phyloP scores from a whole-genome alignment of 2,329 filamentous ascomycete species.

The Eutypa lata region DNA sequence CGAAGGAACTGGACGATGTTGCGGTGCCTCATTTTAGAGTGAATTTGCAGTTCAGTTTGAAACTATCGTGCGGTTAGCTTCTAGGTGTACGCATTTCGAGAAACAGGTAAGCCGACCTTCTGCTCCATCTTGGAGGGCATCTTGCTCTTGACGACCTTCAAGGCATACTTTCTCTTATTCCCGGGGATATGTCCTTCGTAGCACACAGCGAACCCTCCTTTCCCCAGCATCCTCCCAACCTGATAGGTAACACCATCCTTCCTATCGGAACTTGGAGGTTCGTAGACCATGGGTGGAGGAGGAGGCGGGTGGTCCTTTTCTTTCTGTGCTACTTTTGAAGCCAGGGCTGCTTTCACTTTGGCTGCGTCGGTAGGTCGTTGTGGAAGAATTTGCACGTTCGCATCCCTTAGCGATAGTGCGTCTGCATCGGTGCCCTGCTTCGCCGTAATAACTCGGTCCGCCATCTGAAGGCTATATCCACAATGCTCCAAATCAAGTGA shows the following conservation, averaged over 20 bases:
- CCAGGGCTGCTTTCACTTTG: constrained; percentile 48
- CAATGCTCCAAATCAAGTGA: constrained; percentile 8
- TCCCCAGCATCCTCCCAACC: constrained; percentile 71
- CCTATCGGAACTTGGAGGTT: constrained; percentile 66
- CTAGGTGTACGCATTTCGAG: constrained; percentile 4
- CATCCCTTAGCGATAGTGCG: constrained; percentile 63
- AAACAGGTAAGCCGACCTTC: constrained; percentile 53
- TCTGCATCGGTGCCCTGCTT: constrained; percentile 56
- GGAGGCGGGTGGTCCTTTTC: constrained; percentile 66
- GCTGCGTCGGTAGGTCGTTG: constrained; percentile 35
- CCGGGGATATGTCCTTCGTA: constrained; percentile 68
- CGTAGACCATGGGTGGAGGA: constrained; percentile 56
- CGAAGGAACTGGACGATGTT: constrained; percentile 96
- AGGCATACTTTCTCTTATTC: constrained; percentile 65
- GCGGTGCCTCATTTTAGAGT: constrained; percentile 94
- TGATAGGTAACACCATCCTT: constrained; percentile 70
- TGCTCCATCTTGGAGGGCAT: constrained; percentile 83
- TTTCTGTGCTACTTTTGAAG: constrained; percentile 35
- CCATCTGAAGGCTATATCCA: constrained; percentile 32
- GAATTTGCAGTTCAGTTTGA: constrained; percentile 88
- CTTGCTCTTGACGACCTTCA: constrained; percentile 81
- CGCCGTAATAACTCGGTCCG: constrained; percentile 43
- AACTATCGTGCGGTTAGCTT: constrained; percentile 43
- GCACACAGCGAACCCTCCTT: constrained; percentile 80
- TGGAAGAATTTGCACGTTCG: constrained; percentile 53